Conservation (phyloP, 306 rosid species). For the Vicia villosa region DNA sequence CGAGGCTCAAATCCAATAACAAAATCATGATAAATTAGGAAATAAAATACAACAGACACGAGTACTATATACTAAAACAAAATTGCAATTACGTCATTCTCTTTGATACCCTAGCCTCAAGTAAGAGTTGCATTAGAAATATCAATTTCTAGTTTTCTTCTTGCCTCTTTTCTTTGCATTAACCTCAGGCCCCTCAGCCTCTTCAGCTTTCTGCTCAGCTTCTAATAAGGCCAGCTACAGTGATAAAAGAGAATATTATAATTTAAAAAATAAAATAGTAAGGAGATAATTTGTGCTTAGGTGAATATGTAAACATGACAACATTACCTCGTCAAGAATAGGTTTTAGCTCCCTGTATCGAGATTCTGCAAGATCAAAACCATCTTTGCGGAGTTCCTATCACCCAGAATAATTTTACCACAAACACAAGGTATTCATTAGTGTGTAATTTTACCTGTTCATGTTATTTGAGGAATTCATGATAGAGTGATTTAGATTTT, state of each 20-base stretch:
- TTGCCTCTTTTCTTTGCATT: slow-evolving; percentile 80
- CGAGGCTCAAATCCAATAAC: slow-evolving; percentile 11
- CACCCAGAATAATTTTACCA: slow-evolving; percentile 33
- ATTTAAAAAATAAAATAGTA: slow-evolving; percentile 5
- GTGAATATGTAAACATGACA: slow-evolving; percentile 9
- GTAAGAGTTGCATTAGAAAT: background rate
- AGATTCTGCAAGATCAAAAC: slow-evolving; percentile 92
- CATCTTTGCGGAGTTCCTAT: slow-evolving; percentile 98
- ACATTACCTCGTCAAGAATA: slow-evolving; percentile 88
- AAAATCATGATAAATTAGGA: slow-evolving; percentile 21
- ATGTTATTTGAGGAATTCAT: too few relatives aligned
- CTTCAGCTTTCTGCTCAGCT: slow-evolving; percentile 93
- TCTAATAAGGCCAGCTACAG: slow-evolving; percentile 85
- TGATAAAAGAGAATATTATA: slow-evolving; percentile 21
- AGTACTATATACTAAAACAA: slow-evolving; percentile 32
- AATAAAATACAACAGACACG: background rate
- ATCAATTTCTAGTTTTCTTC: slow-evolving; percentile 68
- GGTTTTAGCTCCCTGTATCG: slow-evolving; percentile 94
- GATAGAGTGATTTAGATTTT: too few relatives aligned
- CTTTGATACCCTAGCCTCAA: slow-evolving; percentile 4
- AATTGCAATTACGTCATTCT: slow-evolving; percentile 46
- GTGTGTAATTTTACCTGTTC: too few relatives aligned
- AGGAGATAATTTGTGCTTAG: slow-evolving; percentile 4
- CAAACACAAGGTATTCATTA: slow-evolving; percentile 16
- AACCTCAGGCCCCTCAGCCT: slow-evolving; percentile 78